Percentiles rank a stretch among this genome's conserved stretches.
These are phyloP conservation scores for Kregervanrija delftensis DNA, from an alignment of 805 yeast species.

Conservation along the genomic window DNA sequence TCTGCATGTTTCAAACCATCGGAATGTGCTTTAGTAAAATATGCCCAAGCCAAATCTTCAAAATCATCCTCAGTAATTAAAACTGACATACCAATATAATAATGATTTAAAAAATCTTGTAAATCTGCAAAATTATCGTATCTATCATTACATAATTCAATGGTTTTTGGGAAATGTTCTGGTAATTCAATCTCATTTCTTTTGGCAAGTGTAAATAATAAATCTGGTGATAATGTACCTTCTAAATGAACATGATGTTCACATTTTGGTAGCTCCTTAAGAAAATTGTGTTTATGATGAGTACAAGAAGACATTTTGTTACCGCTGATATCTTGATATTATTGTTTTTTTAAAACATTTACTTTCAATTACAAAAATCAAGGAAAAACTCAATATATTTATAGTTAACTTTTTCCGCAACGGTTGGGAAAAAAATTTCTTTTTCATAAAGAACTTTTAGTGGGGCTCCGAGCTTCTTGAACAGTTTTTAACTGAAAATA, in stretches of 20 bases:
- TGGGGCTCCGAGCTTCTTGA: too few species aligned
- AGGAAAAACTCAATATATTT: too few species aligned
- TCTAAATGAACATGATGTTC: slow-evolving; percentile 83
- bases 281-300: slow-evolving; percentile 37
- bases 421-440: too few species aligned
- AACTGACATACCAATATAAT: slow-evolving; percentile 79
- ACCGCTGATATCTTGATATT: too few species aligned
- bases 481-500: too few species aligned
- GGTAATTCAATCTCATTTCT: slow-evolving; percentile 61
- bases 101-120: slow-evolving; percentile 73
- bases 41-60: slow-evolving; percentile 69
- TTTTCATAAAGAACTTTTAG: too few species aligned
- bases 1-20: slow-evolving; percentile 69
- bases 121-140: slow-evolving; percentile 59
- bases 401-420: too few species aligned
- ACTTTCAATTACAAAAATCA: too few species aligned
- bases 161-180: slow-evolving; percentile 50
- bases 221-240: slow-evolving; percentile 75
- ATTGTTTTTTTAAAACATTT: too few species aligned
- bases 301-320: too few species aligned
- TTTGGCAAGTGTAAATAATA: slow-evolving; percentile 60
- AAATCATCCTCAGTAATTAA: slow-evolving; percentile 64
- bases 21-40: slow-evolving; percentile 49
- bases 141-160: slow-evolving; percentile 49
- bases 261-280: slow-evolving; percentile 73